Evolutionary conservation across 2,329 filamentous ascomycete genomes (phyloP), one percentile per base, ranked within the genome.

Genomic region (Cephalotrichum gorgonifer): DNA sequence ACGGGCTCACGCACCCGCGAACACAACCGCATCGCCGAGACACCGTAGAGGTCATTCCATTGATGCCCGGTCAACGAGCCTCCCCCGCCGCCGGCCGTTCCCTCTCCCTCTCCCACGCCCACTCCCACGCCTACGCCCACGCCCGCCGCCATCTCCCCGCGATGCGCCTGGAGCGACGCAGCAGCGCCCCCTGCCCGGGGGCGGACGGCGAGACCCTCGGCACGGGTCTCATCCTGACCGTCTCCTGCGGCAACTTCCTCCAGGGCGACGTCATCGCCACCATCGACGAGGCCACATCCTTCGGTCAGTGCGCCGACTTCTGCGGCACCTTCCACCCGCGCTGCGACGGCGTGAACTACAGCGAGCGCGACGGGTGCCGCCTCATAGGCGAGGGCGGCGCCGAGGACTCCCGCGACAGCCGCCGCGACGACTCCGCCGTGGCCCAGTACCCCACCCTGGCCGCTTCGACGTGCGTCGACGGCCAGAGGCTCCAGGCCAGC

Each of bases 251-350:
- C 22, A 26, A 17, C n/a, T 9, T 42, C 12, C 30, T 51, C 45
- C 31, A 45, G 5, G 50, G 45, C 41, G 45, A 51, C 8, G 42
- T 38, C 22, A 22, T 48, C 30, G 25, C 12, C 23, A 45, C 23
- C 15, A 4, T 47, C 20, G 25, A 25, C 26, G 41, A 48, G 20
- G 45, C 42, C 9, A 28, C 30, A 4, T 20, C 26, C 8, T 46
- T 51, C n/a, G 20, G 23, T 8, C 27, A 44, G 25, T 51, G 50
- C 43, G 41, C 45, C 23, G 44, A 45, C 20, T 48, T 44, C 17
- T 51, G 50, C 46, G 46, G 44, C 31, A 44, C 25, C 30, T 51
- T 49, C 42, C 50, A 51, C 35, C 50, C 50, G 4, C 45, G 42
- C 35, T 51, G 50, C 27, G 45, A 51, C 15, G 50, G 41, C 33